Evolutionary conservation across 257 asterid species (phyloP), one percentile per base, ranked within the genome.

Genomic region (Cinchona pubescens): DNA sequence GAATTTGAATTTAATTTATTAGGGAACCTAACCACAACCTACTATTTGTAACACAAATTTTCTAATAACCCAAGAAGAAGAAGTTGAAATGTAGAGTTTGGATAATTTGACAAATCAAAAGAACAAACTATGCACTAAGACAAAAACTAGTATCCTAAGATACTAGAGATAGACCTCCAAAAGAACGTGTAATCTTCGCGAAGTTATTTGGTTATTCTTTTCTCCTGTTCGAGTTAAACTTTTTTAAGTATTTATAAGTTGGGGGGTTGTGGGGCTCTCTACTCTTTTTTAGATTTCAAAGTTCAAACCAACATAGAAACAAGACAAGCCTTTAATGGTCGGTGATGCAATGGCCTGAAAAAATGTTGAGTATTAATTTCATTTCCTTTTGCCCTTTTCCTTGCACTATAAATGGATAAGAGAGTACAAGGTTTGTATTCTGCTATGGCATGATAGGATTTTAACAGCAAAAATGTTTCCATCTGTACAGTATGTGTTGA

Each of bases 401-500:
- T 77, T 64, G 72, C 73, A 25, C 77, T 48, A 79, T 84, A 76
- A 76, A 74, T 74, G 84, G 86, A 43, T 48, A 79, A 61, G 61
- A 23, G 77, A 84, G 76, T 60, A 59, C 43, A 48, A 76, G 67
- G 73, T 46, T 45, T 49, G 77, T 51, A 73, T 65, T 59, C 76
- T 75, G 72, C 27, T 61, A 38, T 74, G 46, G 79, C 75, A 72
- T 58, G 77, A 59, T 40, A n/a, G 70, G 66, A 14, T 58, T 59
- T 78, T 75, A 61, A 68, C 80, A 76, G 74, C 84, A 79, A 84
- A 84, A 84, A 82, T 77, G 79, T 82, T 59, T 75, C 53, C 32
- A 5, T 53, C 42, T 61, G 81, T 64, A 34, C 73, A 46, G 66
- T 55, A 30, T 30, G 56, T 46, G 51, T 64, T 61, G 65, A 69